Evolutionary conservation across 2,329 filamentous ascomycete genomes (phyloP).

Genomic region (Bipolaris bicolor): DNA sequence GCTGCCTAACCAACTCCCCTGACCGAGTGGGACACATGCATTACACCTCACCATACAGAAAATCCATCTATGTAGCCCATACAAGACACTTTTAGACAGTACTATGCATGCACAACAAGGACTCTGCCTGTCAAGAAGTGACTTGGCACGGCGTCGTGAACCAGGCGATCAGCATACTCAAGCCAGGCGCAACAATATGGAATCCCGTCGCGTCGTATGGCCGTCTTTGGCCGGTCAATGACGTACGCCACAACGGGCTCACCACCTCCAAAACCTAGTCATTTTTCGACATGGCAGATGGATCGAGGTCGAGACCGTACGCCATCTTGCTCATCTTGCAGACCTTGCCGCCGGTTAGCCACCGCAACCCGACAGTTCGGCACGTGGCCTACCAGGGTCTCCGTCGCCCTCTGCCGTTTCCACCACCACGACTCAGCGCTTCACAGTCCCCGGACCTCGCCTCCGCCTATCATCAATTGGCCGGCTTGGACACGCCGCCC

Average conservation of each 20-base stretch:
- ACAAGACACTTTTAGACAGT: no score
- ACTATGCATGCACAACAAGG: background rate
- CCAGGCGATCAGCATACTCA: background rate
- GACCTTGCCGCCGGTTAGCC: constrained; percentile 5
- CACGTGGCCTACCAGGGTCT: constrained; percentile 7
- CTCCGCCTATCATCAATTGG: constrained; percentile 3
- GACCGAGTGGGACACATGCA: no score
- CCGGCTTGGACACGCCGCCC: background rate
- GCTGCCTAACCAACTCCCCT: no score
- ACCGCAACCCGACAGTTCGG: constrained; percentile 5
- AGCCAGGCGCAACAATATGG: no score
- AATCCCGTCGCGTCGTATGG: background rate
- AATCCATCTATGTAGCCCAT: no score
- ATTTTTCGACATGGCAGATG: background rate
- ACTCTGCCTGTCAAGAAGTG: background rate
- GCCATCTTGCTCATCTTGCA: background rate
- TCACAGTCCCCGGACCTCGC: background rate
- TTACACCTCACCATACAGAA: background rate
- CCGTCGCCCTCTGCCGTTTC: constrained; percentile 5
- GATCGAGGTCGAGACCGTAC: constrained; percentile 11
- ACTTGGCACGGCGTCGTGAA: background rate
- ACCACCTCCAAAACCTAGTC: background rate
- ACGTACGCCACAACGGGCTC: constrained; percentile 1
- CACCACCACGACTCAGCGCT: background rate
- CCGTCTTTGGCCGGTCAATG: constrained; percentile 8